Evolutionary conservation across 768 basidiomycete genomes (phyloP), one percentile per base, ranked within the genome.

Genomic region (Pulveroboletus sp.): DNA sequence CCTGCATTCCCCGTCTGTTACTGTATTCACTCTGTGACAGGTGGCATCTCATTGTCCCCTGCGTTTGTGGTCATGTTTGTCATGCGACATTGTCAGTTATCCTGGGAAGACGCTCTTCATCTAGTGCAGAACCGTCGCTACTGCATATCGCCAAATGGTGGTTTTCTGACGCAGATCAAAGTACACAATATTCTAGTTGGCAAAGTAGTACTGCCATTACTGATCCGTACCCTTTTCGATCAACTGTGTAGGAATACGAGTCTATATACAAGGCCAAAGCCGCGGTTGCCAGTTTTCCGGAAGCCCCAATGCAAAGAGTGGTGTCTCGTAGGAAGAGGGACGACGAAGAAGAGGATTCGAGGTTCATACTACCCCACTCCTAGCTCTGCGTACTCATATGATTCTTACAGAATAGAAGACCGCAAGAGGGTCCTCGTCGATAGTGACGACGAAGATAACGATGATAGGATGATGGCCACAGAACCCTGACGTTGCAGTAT

Each of bases 1-100:
- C 18, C 8, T 53, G 6, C n/a, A 15, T 35, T 38, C 18, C 31
- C n/a, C 15, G 35, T 46, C 15, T 7, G 37, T 44, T 44, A 33
- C 43, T 24, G 46, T 38, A 26, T 38, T 21, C 24, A 8, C 31
- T 42, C 43, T 42, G 8, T 32, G 43, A 7, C 55, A 92, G 89
- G 90, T 35, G 91, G 91, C 4, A 93, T 93, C 65, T 87, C 85
- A 51, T 74, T 93, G 10, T 92, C 89, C 3, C 91, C 91, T 0
- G 80, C 90, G 1, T 92, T 93, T 51, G 91, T 92, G 21, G 86
- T 93, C 46, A 93, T 93, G 88, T 93, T 89, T 63, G 89, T 89
- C 33, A 93, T 93, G 91, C 85, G 89, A 51, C 80, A 86, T 59
- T 83, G 83, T 64, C 80, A 81, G 27, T 70, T 92, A 27, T 82